Conservation (phyloP, 2,329 filamentous ascomycete species). For the Aspergillus carbonarius region DNA sequence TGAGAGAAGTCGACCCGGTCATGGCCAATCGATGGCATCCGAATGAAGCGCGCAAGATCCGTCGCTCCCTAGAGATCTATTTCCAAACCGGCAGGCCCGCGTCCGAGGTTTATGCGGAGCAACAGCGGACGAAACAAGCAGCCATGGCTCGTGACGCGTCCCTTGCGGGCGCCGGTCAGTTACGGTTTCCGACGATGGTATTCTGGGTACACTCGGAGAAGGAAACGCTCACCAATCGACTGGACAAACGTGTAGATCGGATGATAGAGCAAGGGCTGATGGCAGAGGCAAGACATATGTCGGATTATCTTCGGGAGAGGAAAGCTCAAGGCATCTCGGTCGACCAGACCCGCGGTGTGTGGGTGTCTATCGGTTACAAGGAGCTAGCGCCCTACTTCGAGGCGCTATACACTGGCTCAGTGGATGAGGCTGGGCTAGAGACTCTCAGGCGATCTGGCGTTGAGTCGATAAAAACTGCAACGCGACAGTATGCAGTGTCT, state of each 20-base stretch:
- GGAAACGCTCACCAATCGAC: constrained; percentile 64
- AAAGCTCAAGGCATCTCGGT: constrained; percentile 53
- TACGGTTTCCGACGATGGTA: constrained; percentile 63
- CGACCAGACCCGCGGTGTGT: constrained; percentile 81
- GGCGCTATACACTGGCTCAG: constrained; percentile 38
- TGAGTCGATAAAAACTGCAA: constrained; percentile 77
- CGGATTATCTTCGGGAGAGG: constrained; percentile 47
- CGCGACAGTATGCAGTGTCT: constrained; percentile 80
- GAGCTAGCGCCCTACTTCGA: constrained; percentile 75
- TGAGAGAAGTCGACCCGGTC: constrained; percentile 77
- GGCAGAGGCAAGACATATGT: constrained; percentile 60
- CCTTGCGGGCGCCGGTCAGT: constrained; percentile 22
- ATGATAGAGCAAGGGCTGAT: constrained; percentile 72
- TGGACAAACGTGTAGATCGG: constrained; percentile 75
- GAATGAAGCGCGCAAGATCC: constrained; percentile 86
- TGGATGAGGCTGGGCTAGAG: constrained; percentile 46
- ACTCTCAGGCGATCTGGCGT: constrained; percentile 60
- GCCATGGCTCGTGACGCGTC: constrained; percentile 23
- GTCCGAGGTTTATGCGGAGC: constrained; percentile 83
- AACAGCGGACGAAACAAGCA: constrained; percentile 47
- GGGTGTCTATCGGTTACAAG: constrained; percentile 96
- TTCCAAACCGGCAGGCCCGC: constrained; percentile 77
- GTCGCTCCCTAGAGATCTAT: constrained; percentile 85
- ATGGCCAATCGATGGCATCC: constrained; percentile 96
- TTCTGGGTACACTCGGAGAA: constrained; percentile 85